phyloP scores from a whole-genome alignment of 768 basidiomycete genomes.

The Rhodosporidiobolus sp. region DNA sequence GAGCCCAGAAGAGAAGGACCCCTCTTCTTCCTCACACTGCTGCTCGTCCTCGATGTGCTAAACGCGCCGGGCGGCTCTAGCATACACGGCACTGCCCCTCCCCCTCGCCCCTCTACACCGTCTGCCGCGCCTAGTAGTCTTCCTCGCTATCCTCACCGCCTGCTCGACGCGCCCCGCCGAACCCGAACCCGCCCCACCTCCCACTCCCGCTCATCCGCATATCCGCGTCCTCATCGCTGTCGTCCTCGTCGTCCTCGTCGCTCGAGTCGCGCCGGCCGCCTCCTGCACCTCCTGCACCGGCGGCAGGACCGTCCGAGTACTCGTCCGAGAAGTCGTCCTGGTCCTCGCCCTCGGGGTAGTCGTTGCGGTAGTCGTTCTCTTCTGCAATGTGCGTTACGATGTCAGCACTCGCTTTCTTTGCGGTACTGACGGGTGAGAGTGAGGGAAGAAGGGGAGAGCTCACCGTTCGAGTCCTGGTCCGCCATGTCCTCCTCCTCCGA shows the following conservation, averaged over 20 bases:
- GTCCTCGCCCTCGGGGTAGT: conserved; percentile 41
- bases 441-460: background rate
- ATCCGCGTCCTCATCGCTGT: background rate
- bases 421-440: background rate
- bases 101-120: no score
- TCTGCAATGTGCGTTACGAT: conserved; percentile 7
- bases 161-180: background rate
- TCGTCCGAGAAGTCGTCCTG: conserved; percentile 3
- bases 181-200: no score
- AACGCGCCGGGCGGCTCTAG: no score
- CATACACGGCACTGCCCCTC: no score
- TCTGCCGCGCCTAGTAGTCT: background rate
- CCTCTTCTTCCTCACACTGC: no score
- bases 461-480: conserved; percentile 39
- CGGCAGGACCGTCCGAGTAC: background rate
- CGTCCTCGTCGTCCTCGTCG: background rate
- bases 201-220: no score
- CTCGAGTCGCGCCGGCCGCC: background rate
- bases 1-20: no score
- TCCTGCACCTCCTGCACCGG: no score
- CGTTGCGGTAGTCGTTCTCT: conserved; percentile 44
- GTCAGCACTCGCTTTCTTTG: background rate
- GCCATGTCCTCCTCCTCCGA: conserved; percentile 39
- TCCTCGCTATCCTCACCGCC: background rate
- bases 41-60: no score